Percentiles rank a stretch among this genome's conserved stretches.
phyloP scores from a whole-genome alignment of 2,329 filamentous ascomycete species.

The Teratosphaeria zuluensis region DNA sequence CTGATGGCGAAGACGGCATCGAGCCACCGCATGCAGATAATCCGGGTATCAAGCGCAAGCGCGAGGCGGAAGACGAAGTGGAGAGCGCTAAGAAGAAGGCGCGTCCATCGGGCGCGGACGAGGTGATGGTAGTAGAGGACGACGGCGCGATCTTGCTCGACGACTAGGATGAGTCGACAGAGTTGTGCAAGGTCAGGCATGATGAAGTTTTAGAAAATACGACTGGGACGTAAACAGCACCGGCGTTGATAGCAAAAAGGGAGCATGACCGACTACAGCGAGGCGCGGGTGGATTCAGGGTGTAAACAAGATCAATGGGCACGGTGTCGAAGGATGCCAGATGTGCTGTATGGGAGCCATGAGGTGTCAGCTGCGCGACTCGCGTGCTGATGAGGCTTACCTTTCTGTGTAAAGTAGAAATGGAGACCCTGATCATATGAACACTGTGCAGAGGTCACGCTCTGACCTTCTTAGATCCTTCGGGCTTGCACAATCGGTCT shows the following conservation, averaged over 20 bases:
- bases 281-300: neutral
- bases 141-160: constrained; percentile 24
- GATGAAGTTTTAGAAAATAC: neutral
- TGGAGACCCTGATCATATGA: neutral
- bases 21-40: neutral
- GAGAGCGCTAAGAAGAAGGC: constrained; percentile 16
- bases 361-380: neutral
- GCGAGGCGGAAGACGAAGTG: constrained; percentile 16
- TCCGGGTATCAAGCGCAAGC: constrained; percentile 19
- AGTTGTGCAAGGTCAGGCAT: neutral
- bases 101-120: constrained; percentile 6
- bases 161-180: neutral
- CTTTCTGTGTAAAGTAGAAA: neutral
- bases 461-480: neutral
- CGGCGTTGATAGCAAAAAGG: neutral
- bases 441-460: neutral
- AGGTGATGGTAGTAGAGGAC: constrained; percentile 15
- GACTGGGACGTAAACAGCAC: neutral
- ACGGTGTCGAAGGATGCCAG: neutral
- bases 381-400: neutral
- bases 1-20: constrained; percentile 4
- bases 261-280: neutral
- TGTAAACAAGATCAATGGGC: neutral
- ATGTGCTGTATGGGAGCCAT: neutral
- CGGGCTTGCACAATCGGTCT: too few species aligned